Percentiles rank a stretch among this genome's conserved stretches.
Evolutionary conservation across 2,329 filamentous ascomycete species (phyloP).

Genomic region (Fusarium scirpi): DNA sequence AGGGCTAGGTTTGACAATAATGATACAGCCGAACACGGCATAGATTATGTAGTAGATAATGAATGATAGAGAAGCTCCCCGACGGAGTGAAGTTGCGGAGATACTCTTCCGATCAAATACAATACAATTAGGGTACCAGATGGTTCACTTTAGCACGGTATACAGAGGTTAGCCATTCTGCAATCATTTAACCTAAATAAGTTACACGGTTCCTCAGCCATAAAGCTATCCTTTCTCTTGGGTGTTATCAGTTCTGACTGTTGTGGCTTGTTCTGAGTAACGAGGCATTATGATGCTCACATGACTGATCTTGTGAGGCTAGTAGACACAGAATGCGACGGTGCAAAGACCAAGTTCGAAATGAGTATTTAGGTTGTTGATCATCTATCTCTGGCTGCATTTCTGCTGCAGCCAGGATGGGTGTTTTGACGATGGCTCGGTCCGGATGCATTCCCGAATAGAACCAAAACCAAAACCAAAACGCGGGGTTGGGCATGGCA

Average conservation of each 20-base stretch:
- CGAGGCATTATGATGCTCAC: neutral
- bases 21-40: neutral
- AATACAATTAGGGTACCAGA: neutral
- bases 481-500: conserved; percentile 34
- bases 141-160: neutral
- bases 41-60: neutral
- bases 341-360: conserved; percentile 1
- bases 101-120: neutral
- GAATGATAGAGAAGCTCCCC: neutral
- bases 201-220: neutral
- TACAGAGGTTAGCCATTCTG: neutral
- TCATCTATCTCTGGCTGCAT: conserved; percentile 27
- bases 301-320: conserved; percentile 13
- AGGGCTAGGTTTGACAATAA: neutral
- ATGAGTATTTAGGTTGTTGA: conserved; percentile 29
- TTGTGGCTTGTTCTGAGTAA: neutral
- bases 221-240: neutral
- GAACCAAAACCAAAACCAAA: conserved; percentile 14
- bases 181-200: neutral
- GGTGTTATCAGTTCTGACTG: neutral
- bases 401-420: conserved; percentile 10
- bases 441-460: conserved; percentile 27
- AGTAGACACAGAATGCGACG: neutral
- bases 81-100: neutral
- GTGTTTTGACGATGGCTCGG: conserved; percentile 24